phyloP scores from a whole-genome alignment of 1,284 basidiomycete species.

The Coniophora puteana region DNA sequence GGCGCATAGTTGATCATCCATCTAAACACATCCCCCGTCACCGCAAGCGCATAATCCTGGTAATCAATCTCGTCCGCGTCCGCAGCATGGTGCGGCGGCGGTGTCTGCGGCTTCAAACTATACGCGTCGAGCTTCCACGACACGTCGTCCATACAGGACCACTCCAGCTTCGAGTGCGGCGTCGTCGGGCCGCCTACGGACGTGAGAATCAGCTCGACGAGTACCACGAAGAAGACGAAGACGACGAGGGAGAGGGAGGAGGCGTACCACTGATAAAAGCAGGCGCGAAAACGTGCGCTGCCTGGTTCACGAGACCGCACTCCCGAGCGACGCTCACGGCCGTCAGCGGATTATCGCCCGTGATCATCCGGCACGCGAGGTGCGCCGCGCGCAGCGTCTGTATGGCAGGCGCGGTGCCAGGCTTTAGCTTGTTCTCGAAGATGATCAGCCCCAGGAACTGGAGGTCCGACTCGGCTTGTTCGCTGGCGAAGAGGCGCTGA shows the following conservation, averaged over 20 bases:
- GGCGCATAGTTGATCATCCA: slow-evolving; percentile 99
- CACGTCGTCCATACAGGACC: slow-evolving; percentile 92
- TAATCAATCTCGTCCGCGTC: slow-evolving; percentile 68
- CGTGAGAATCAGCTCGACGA: slow-evolving; percentile 1
- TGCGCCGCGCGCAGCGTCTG: slow-evolving; percentile 87
- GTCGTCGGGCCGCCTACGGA: slow-evolving; percentile 55
- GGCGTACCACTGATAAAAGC: slow-evolving; percentile 69
- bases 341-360: slow-evolving; percentile 95
- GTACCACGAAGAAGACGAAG: background rate
- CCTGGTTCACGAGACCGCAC: slow-evolving; percentile 86
- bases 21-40: slow-evolving; percentile 97
- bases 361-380: slow-evolving; percentile 96
- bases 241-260: background rate
- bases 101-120: slow-evolving; percentile 76
- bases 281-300: slow-evolving; percentile 91
- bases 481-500: slow-evolving; percentile 47
- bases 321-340: slow-evolving; percentile 97
- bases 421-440: slow-evolving; percentile 98
- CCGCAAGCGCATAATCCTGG: slow-evolving; percentile 89
- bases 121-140: slow-evolving; percentile 85
- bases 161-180: slow-evolving; percentile 75
- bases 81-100: slow-evolving; percentile 62
- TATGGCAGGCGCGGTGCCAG: slow-evolving; percentile 90
- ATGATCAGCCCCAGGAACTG: slow-evolving; percentile 96
- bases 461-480: slow-evolving; percentile 90